phyloP scores from a whole-genome alignment of 2,329 filamentous ascomycete genomes.

The Trichothecium sympodiale region DNA sequence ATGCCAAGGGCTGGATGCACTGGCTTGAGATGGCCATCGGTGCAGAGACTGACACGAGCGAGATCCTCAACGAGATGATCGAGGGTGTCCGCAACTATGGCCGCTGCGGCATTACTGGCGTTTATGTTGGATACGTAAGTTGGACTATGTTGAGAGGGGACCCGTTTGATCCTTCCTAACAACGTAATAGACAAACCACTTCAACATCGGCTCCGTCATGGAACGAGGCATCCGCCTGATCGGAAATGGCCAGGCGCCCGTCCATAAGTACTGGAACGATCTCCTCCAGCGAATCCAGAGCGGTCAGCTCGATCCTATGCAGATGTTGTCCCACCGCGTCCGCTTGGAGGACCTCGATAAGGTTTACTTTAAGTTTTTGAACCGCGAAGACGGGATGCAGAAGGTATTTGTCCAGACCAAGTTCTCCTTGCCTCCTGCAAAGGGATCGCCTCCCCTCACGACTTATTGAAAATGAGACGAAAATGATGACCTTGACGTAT shows the following conservation, averaged over 20 bases:
- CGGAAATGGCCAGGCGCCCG: constrained; percentile 56
- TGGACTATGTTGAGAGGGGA: background rate
- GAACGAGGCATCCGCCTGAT: constrained; percentile 74
- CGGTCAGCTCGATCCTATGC: constrained; percentile 60
- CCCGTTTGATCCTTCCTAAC: background rate
- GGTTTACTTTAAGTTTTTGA: constrained; percentile 53
- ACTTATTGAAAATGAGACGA: constrained; percentile 16
- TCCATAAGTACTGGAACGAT: constrained; percentile 75
- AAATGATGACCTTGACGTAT: too few species aligned
- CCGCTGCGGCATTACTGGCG: constrained; percentile 66
- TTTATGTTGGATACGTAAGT: constrained; percentile 49
- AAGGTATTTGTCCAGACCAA: constrained; percentile 62
- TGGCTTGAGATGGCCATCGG: constrained; percentile 49
- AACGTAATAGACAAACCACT: constrained; percentile 54
- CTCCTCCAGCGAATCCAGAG: constrained; percentile 57
- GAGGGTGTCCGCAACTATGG: constrained; percentile 62
- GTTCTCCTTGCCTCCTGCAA: constrained; percentile 36
- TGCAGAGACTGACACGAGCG: constrained; percentile 74
- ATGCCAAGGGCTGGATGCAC: constrained; percentile 50
- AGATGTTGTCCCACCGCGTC: constrained; percentile 74
- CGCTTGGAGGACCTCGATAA: constrained; percentile 61
- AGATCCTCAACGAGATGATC: constrained; percentile 72
- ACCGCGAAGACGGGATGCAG: constrained; percentile 59
- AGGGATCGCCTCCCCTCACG: constrained; percentile 32
- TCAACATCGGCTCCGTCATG: constrained; percentile 78